Evolutionary conservation across 495 filamentous ascomycete species (phyloP), one percentile per base, ranked within the genome.

Genomic region (Trichoderma parareesei): DNA sequence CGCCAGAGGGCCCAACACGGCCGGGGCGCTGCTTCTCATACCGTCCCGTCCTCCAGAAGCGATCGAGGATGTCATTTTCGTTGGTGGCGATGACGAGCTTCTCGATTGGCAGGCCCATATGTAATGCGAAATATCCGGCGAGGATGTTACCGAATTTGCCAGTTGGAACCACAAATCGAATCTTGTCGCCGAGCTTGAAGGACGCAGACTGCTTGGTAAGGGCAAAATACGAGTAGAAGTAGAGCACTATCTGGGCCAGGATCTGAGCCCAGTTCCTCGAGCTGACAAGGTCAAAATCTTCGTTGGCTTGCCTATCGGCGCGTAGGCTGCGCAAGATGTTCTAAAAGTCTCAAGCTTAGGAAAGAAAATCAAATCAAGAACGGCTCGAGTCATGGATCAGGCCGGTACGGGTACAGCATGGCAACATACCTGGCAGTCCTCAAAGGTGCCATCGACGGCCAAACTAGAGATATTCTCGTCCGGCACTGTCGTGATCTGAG

Each of bases 81-180:
- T 97, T 97, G 38, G 93, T 96, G 1, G 93, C 91, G 60, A 96
- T 85, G 69, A 95, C 83, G 38, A 98, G 84, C 74, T 90, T 92
- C 61, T 90, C 87, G 4, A 83, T 80, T 33, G 92, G 92, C 0
- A 97, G 84, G 55, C 94, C 94, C 92, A 98, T 97, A 65, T 85
- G 82, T 67, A 87, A 86, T 0, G 93, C 92, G 70, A 97, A 96
- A 74, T 89, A 98, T 55, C 94, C 93, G 0, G 94, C 93, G 4
- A 97, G 82, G 68, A 98, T 88, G 72, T 97, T 87, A 14, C 93
- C 93, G 72, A 98, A 98, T 81, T 98, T 97, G 14, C 93, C 93
- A 4, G 91, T 90, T 1, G 94, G 94, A 0, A 91, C 88, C 8
- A 93, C 89, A 70, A 90, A 92, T 49, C 90, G 86, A 64, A 97